Conservation (phyloP, 2,329 filamentous ascomycete species). For the Arthrinium phaeospermum region DNA sequence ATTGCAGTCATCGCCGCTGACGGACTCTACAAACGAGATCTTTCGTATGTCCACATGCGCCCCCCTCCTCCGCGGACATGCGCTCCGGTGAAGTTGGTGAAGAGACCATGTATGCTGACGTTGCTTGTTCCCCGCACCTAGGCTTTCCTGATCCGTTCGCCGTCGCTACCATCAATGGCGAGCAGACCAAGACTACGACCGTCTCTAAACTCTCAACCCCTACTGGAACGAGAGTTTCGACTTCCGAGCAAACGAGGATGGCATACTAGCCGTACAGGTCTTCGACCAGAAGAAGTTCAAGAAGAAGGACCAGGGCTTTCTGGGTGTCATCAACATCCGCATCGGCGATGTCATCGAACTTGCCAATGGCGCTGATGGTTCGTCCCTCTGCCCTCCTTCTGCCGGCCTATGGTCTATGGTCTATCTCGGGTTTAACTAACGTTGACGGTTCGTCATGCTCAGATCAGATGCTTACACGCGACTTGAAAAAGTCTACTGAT, state of each 20-base stretch:
- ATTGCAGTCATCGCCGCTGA: constrained; percentile 92
- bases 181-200: constrained; percentile 97
- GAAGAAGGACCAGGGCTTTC: constrained; percentile 99
- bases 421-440: not conserved
- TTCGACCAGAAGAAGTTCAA: constrained; percentile 99
- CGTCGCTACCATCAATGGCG: constrained; percentile 94
- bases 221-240: constrained; percentile 99
- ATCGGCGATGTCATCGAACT: constrained; percentile 95
- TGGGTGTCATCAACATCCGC: constrained; percentile 96
- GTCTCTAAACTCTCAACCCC: constrained; percentile 97
- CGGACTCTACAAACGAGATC: constrained; percentile 97
- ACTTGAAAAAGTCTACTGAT: constrained; percentile 97
- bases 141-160: constrained; percentile 98
- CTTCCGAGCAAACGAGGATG: constrained; percentile 90
- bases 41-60: constrained; percentile 76
- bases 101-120: not conserved
- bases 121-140: constrained; percentile 43
- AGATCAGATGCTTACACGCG: constrained; percentile 98
- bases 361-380: constrained; percentile 89
- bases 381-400: constrained; percentile 36
- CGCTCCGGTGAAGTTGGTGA: not conserved
- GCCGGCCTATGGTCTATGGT: constrained; percentile 10
- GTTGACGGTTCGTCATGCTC: constrained; percentile 31
- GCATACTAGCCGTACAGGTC: constrained; percentile 95
- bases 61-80: not conserved